These are phyloP conservation scores for Pholiota adiposa DNA, from an alignment of 1,284 basidiomycete species.

Conservation along the genomic window DNA sequence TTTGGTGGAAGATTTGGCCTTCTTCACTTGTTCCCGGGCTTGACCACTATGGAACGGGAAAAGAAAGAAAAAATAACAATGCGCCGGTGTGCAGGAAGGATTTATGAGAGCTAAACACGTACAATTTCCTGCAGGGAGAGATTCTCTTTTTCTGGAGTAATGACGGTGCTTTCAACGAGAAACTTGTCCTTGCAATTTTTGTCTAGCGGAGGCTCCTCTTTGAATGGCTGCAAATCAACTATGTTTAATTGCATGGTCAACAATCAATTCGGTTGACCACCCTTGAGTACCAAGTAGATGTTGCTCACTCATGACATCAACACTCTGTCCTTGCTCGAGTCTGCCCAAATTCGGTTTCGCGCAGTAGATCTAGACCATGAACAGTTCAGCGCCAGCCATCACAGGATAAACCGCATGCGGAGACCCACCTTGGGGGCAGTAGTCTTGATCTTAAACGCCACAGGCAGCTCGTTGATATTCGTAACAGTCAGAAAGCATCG, in stretches of 20 bases:
- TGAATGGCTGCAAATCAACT: conserved; percentile 98
- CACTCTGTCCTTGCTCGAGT: conserved; percentile 92
- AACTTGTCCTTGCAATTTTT: conserved; percentile 99
- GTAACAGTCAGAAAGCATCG: conserved; percentile 87
- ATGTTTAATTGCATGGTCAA: conserved; percentile 9
- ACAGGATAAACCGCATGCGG: too few relatives aligned
- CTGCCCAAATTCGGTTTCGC: conserved; percentile 97
- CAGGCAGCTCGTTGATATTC: conserved; percentile 84
- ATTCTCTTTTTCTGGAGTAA: conserved; percentile 89
- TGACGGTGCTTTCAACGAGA: conserved; percentile 94
- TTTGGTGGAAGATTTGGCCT: conserved; percentile 86
- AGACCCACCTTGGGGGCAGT: conserved; percentile 89
- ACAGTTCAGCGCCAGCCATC: too few relatives aligned
- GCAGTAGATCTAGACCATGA: conserved; percentile 73
- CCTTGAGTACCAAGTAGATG: conserved; percentile 8
- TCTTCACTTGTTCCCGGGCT: conserved; percentile 69
- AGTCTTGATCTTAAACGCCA: conserved; percentile 99
- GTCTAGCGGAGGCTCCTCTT: conserved; percentile 89
- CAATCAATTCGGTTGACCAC: too few relatives aligned
- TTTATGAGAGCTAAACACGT: conserved; percentile 12
- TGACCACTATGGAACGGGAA: conserved; percentile 67
- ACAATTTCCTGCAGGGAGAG: conserved; percentile 83
- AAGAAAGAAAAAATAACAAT: conserved; percentile 20
- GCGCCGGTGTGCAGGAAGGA: conserved; percentile 10
- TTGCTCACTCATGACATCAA: conserved; percentile 90